Evolutionary conservation across 345 rosid species (phyloP), one percentile per base, ranked within the genome.

Genomic region (Pugionium dolabratum): DNA sequence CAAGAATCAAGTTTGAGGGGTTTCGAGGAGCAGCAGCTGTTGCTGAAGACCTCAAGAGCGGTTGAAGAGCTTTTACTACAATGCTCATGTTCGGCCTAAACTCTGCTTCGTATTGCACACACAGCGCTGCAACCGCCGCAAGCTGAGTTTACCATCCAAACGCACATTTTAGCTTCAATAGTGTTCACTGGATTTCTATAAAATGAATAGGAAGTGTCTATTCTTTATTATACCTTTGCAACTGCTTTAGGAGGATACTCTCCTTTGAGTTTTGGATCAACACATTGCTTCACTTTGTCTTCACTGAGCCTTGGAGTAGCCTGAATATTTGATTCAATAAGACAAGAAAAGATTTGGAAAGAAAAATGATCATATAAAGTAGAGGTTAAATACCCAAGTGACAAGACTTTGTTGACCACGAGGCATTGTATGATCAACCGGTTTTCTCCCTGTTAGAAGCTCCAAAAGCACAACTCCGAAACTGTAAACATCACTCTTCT

Each of bases 351-450:
- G 56, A 49, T 51, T 29, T 5, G 25, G 49, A 49, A 27, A 51
- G 11, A 2, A 47, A 67, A 1, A 51, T 18, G 9, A 52, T 48
- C 29, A 41, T 2, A 55, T 52, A 9, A 53, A 3, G 29, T 30
- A 68, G 41, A 18, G 18, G 25, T 48, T 67, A 66, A 78, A 29
- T 47, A 90, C 99, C 99, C 99, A 94, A 56, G 99, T 94, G 32
- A 94, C 99, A 49, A 94, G 93, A 82, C 88, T 83, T 70, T 94
- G 99, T 64, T 94, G 99, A 61, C 99, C 99, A 67, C 96, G 96
- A 27, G 97, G 99, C 99, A 94, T 90, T 4, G 97, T 94, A 72
- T 94, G 99, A 74, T 94, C 99, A 37, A 94, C 99, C 33, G 99
- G 99, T 79, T 94, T 94, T 82, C 99, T 86, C 67, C 97, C 99